A percentile compares a stretch with the other conserved stretches of the same genome.
Conservation (phyloP, 441 rosid species). For the Jatropha multifida region DNA sequence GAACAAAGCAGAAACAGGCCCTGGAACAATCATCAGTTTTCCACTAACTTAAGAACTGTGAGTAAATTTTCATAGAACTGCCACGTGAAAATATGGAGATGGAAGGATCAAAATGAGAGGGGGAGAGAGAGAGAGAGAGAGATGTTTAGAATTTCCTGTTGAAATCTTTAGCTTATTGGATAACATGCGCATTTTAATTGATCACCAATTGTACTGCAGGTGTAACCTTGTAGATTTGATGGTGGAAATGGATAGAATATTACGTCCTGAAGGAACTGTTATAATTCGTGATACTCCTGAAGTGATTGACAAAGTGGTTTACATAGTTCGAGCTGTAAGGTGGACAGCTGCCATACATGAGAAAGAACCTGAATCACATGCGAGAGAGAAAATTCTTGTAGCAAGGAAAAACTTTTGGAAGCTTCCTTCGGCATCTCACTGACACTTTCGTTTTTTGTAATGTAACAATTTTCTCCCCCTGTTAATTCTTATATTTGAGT, state of each 20-base stretch:
- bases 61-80: background rate
- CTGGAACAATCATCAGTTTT: background rate
- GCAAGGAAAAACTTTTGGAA: slow-evolving; percentile 77
- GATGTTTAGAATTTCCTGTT: background rate
- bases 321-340: slow-evolving; percentile 66
- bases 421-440: slow-evolving; percentile 50
- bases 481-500: slow-evolving; percentile 15
- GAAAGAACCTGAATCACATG: slow-evolving; percentile 85
- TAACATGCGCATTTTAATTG: slow-evolving; percentile 11
- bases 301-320: slow-evolving; percentile 65
- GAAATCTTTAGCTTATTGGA: background rate
- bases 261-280: slow-evolving; percentile 90
- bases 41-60: background rate
- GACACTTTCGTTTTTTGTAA: slow-evolving; percentile 31
- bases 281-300: slow-evolving; percentile 86
- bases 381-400: slow-evolving; percentile 72
- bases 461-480: slow-evolving; percentile 36
- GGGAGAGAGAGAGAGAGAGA: background rate
- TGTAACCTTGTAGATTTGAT: slow-evolving; percentile 83
- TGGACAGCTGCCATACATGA: slow-evolving; percentile 65
- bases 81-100: background rate
- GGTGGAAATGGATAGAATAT: slow-evolving; percentile 91
- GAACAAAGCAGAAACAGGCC: background rate
- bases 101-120: background rate
- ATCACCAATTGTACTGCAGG: slow-evolving; percentile 44